Evolutionary conservation across 305 asterid genomes (phyloP).

Genomic region (Plantago coronopus): DNA sequence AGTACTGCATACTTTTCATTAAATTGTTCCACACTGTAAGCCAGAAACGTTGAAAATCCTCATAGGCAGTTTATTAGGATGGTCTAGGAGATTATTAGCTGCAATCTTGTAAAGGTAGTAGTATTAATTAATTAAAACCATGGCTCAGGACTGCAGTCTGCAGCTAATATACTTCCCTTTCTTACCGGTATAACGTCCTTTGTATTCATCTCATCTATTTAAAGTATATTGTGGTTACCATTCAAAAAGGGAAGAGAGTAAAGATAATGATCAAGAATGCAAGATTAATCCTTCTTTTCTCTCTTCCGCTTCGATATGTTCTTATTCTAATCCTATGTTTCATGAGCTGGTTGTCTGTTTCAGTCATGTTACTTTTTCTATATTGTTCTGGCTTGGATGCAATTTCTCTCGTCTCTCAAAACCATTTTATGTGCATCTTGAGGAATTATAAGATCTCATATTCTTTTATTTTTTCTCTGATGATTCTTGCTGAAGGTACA

Average conservation of each 20-base stretch:
- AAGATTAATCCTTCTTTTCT: not conserved
- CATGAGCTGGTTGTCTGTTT: not conserved
- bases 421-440: not conserved
- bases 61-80: not conserved
- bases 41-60: conserved; percentile 1
- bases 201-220: too few species aligned
- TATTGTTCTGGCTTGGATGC: conserved; percentile 11
- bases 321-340: not conserved
- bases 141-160: not conserved
- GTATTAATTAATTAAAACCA: not conserved
- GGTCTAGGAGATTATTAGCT: not conserved
- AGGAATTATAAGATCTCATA: conserved; percentile 21
- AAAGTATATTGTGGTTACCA: not conserved
- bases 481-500: conserved; percentile 62
- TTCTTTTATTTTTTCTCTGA: conserved; percentile 23
- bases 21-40: not conserved
- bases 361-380: conserved; percentile 13
- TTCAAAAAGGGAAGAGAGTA: not conserved
- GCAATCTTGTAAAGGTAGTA: not conserved
- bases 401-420: conserved; percentile 14
- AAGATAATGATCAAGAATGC: not conserved
- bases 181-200: too few species aligned
- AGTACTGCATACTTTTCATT: not conserved
- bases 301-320: not conserved
- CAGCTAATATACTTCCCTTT: not conserved